Conservation (phyloP, 768 basidiomycete genomes). For the Mycena floridula region DNA sequence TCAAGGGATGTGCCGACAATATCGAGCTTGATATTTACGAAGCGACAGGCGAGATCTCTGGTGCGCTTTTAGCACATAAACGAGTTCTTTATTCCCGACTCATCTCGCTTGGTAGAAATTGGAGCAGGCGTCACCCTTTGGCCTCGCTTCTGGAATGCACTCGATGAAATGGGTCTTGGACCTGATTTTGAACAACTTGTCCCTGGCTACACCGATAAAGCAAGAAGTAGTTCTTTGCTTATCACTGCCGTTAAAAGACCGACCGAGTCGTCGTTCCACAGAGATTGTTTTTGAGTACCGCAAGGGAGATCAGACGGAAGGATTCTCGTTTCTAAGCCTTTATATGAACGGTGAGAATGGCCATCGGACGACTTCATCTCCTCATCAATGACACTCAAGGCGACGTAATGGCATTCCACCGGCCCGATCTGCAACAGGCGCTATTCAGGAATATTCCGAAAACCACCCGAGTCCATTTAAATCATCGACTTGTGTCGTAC, state of each 20-base stretch:
- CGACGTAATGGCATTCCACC: slow-evolving; percentile 25
- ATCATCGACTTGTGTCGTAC: slow-evolving; percentile 36
- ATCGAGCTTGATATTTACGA: no score
- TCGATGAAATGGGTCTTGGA: slow-evolving; percentile 32
- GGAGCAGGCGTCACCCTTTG: slow-evolving; percentile 40
- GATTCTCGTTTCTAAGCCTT: slow-evolving; percentile 20
- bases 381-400: no score
- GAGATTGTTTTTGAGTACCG: slow-evolving; percentile 17
- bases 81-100: no score
- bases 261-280: no score
- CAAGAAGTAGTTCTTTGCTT: no score
- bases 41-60: no score
- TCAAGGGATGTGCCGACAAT: no score
- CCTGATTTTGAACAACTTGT: slow-evolving; percentile 18
- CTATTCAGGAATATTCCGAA: slow-evolving; percentile 30
- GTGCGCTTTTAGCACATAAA: no score
- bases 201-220: slow-evolving; percentile 5
- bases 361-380: no score
- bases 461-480: slow-evolving; percentile 24
- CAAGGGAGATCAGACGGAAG: slow-evolving; percentile 27
- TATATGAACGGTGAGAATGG: slow-evolving; percentile 18
- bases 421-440: slow-evolving; percentile 38
- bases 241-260: no score
- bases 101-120: slow-evolving; percentile 21
- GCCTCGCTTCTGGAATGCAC: slow-evolving; percentile 31